Evolutionary conservation across 2,329 filamentous ascomycete genomes (phyloP).

Genomic region (Calonectria pteridis): DNA sequence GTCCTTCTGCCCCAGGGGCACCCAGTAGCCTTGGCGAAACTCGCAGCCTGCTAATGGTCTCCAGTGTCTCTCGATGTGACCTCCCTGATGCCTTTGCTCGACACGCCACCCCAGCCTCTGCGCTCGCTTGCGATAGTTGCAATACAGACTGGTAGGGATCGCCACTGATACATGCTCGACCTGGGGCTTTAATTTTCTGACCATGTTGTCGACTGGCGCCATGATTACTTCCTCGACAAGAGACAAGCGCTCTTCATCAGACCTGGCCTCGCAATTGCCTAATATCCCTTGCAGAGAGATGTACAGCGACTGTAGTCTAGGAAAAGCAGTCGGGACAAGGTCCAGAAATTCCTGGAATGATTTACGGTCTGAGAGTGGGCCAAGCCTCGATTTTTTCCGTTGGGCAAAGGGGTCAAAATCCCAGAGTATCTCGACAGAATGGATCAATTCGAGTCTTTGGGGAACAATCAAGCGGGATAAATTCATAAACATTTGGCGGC

Average conservation of each 20-base stretch:
- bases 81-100: slow-evolving; percentile 29
- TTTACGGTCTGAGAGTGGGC: slow-evolving; percentile 3
- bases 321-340: slow-evolving; percentile 30
- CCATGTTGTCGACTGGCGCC: slow-evolving; percentile 36
- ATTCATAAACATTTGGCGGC: slow-evolving; percentile 34
- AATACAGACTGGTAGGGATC: slow-evolving; percentile 40
- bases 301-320: slow-evolving; percentile 27
- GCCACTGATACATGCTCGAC: slow-evolving; percentile 38
- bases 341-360: slow-evolving; percentile 35
- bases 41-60: slow-evolving; percentile 24
- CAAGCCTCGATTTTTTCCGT: neutral
- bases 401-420: slow-evolving; percentile 33
- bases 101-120: slow-evolving; percentile 18
- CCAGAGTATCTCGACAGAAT: slow-evolving; percentile 43
- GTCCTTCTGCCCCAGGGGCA: slow-evolving; percentile 41
- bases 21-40: slow-evolving; percentile 42
- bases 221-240: slow-evolving; percentile 13
- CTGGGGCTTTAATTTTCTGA: slow-evolving; percentile 28
- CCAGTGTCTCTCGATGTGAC: slow-evolving; percentile 40
- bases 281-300: slow-evolving; percentile 31
- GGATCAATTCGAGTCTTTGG: slow-evolving; percentile 37
- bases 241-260: neutral
- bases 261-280: neutral
- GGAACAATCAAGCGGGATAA: slow-evolving; percentile 35
- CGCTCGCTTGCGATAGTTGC: slow-evolving; percentile 29